These are phyloP conservation scores for Trichocomaceae sp. DNA, from an alignment of 2,329 filamentous ascomycete species.

Conservation along the genomic window DNA sequence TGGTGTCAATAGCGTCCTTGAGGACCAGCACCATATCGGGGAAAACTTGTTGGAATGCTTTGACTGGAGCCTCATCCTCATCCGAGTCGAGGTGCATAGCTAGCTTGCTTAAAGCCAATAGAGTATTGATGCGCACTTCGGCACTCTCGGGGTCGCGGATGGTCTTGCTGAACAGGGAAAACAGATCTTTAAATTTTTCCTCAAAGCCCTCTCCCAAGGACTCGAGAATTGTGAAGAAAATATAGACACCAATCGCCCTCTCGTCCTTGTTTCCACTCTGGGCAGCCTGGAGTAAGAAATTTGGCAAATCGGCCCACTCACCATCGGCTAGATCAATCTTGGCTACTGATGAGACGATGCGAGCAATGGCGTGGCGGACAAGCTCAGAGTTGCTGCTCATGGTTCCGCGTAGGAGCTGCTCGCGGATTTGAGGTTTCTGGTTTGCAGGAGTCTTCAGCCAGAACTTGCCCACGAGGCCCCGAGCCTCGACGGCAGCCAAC, in stretches of 20 bases:
- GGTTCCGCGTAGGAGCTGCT: slow-evolving; percentile 75
- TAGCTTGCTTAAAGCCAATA: slow-evolving; percentile 81
- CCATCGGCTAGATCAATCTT: slow-evolving; percentile 79
- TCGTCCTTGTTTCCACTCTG: slow-evolving; percentile 68
- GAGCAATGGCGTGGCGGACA: slow-evolving; percentile 78
- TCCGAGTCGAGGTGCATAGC: slow-evolving; percentile 83
- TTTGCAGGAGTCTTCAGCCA: slow-evolving; percentile 68
- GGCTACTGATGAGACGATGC: slow-evolving; percentile 80
- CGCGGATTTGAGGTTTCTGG: slow-evolving; percentile 73
- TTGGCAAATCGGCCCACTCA: slow-evolving; percentile 75
- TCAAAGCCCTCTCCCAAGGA: slow-evolving; percentile 77
- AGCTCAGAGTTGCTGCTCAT: slow-evolving; percentile 70
- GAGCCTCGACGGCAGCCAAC: slow-evolving; percentile 82
- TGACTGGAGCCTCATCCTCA: slow-evolving; percentile 67
- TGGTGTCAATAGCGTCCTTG: slow-evolving; percentile 70
- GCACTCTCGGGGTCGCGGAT: slow-evolving; percentile 86
- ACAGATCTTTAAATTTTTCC: slow-evolving; percentile 71
- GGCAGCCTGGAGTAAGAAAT: slow-evolving; percentile 70
- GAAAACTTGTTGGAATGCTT: slow-evolving; percentile 70
- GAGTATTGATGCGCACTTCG: slow-evolving; percentile 90
- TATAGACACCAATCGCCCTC: slow-evolving; percentile 85
- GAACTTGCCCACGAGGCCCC: slow-evolving; percentile 75
- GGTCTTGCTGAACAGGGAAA: slow-evolving; percentile 75
- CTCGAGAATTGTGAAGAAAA: slow-evolving; percentile 87
- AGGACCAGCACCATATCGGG: slow-evolving; percentile 85